These are phyloP conservation scores for Phalaenopsis equestris DNA, from an alignment of 106 monocot genomes.

Conservation along the genomic window DNA sequence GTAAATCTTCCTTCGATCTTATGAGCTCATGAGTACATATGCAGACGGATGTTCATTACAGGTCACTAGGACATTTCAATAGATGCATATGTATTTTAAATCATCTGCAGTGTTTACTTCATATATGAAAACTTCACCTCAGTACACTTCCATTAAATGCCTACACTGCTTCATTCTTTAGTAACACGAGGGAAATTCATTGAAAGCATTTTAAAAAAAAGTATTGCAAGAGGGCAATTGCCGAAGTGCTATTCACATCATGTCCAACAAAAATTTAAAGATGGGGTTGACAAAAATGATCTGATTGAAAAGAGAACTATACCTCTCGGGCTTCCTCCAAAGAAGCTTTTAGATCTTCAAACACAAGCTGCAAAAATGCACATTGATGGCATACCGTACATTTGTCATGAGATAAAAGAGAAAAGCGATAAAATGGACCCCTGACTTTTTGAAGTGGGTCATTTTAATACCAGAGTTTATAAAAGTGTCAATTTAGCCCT, in stretches of 20 bases:
- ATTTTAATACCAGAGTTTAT: no score
- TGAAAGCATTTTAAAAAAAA: not conserved
- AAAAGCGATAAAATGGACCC: no score
- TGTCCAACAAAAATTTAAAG: not conserved
- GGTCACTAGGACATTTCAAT: not conserved
- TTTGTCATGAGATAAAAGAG: not conserved
- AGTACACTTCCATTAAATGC: no score
- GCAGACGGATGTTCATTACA: not conserved
- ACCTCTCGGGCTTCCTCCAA: constrained; percentile 87
- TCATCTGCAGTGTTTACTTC: no score
- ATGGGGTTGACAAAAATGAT: not conserved
- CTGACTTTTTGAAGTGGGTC: no score
- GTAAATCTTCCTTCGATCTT: not conserved
- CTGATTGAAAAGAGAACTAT: constrained; percentile 12
- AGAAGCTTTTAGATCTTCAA: constrained; percentile 93
- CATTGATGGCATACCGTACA: not conserved
- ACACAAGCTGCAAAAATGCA: constrained; percentile 55
- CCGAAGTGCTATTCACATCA: not conserved
- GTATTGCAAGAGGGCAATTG: not conserved
- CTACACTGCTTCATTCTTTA: not conserved
- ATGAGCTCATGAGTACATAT: not conserved
- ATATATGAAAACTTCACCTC: no score
- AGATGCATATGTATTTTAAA: no score
- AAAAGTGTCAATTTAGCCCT: no score
- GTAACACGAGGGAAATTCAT: not conserved